Base-by-base conservation (phyloP, 1,284 basidiomycete genomes). In the Schizopora paradoxa region DNA sequence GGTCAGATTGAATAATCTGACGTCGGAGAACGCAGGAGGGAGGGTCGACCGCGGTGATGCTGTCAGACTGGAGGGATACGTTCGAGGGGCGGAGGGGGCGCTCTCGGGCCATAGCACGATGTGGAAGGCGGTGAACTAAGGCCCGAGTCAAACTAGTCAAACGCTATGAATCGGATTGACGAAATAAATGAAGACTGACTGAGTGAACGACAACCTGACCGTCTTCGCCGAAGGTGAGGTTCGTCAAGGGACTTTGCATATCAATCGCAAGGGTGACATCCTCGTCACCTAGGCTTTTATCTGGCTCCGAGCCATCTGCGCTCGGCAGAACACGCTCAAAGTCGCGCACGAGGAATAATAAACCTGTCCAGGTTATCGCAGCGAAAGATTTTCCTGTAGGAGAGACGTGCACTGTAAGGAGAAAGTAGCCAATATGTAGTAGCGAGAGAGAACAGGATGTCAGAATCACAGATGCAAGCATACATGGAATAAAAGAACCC, bases 331-430 rank as follows among this genome's bases (percentile, higher is more conserved):
- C 55, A 4, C 70, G 66, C 52, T 74, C 69, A 47, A 82, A 83
- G 51, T 73, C 64, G 16, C 67, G 72, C 4, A 85, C 61, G 21
- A 85, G 54, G 21, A 84, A 41, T 0, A 83, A 52, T 18, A 67
- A 59, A 2, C 70, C 71, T 23, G 66, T 66, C 6, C 55, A 54
- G 14, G 73, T 58, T 36, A 82, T 62, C 1, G 66, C 64, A 1
- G 66, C 76, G 31, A 86, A 56, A 57, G 82, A 74, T 13, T 65
- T 62, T 6, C 82, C 80, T 38, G 72, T 73, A 2, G 67, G 57
- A 0, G 81, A 82, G 5, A 82, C 70, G 53, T 84, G 82, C 1
- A 72, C 83, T 85, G 45, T 23, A 23, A 22, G 41, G 18, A 19
- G n/a, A 8, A n/a, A 16, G 28, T 31, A n/a, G n/a, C n/a, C 6